Percentiles rank a stretch among this genome's conserved stretches.
Evolutionary conservation across 1,284 basidiomycete species (phyloP).

Genomic region (Cryptococcus hybrid): DNA sequence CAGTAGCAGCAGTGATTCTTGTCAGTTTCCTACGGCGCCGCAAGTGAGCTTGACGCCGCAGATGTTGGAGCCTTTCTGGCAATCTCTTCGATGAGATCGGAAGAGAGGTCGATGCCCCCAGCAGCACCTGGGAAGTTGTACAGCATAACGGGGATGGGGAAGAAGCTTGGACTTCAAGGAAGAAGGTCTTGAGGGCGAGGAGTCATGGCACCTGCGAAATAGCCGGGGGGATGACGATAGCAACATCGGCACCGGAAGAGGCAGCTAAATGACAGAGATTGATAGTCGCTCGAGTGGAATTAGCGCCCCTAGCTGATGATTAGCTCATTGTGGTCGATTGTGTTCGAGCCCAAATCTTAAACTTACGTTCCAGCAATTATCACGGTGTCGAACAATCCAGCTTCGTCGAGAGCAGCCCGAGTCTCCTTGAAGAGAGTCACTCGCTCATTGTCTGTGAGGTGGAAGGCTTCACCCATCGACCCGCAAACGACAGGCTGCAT

Average conservation of each 20-base stretch:
- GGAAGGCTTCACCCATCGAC: conserved; percentile 60
- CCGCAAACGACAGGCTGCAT: conserved; percentile 75
- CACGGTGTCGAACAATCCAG: conserved; percentile 62
- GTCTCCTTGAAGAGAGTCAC: conserved; percentile 64
- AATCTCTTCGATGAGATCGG: conserved; percentile 76
- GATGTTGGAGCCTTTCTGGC: conserved; percentile 57
- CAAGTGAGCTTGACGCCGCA: conserved; percentile 87
- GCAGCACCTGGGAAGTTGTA: conserved; percentile 88
- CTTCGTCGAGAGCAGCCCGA: conserved; percentile 66
- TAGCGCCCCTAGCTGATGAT: conserved; percentile 57
- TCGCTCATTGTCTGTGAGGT: conserved; percentile 73
- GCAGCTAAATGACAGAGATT: conserved; percentile 72
- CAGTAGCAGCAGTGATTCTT: conserved; percentile 69
- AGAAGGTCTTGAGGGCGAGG: conserved; percentile 75
- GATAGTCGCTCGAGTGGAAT: conserved; percentile 76
- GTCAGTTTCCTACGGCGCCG: conserved; percentile 87
- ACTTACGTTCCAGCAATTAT: conserved; percentile 71
- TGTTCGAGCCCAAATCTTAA: neutral
- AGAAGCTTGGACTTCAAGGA: conserved; percentile 68
- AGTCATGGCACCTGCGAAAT: conserved; percentile 73
- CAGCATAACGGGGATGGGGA: conserved; percentile 80
- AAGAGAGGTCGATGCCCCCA: conserved; percentile 81
- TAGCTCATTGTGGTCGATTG: too few species aligned
- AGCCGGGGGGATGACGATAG: conserved; percentile 82
- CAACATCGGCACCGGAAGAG: conserved; percentile 75